Evolutionary conservation across 305 asterid species (phyloP), one percentile per base, ranked within the genome.

Genomic region (Stenogyne calaminthoides): DNA sequence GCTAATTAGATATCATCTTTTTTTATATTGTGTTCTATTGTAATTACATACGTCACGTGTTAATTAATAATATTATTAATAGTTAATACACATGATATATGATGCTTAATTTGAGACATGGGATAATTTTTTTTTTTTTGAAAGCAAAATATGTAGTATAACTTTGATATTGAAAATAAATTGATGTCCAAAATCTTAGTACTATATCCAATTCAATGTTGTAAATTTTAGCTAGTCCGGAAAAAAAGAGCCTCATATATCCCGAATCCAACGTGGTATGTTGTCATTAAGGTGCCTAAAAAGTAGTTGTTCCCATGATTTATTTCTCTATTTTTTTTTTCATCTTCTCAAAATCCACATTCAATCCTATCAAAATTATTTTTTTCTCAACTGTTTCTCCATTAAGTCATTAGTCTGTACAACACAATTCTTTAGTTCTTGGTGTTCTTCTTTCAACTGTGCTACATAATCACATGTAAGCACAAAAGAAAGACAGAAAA

Each of bases 221-320:
- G 44, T 39, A 39, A n/a, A 49, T 5, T 49, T 49, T 49, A 49
- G 56, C 10, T 49, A 49, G 70, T 68, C 64, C 84, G 78, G 25
- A 80, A 64, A 73, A 58, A 20, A 52, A 76, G 88, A 85, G 65
- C 77, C 36, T 3, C 36, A 32, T 32, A 32, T 5, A 32, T 32
- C 36, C 36, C 16, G 56, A 74, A 19, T 64, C 69, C 77, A 56
- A 80, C 81, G 82, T 84, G 81, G 75, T 75, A 74, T 79, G 47
- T 74, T 77, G 85, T 77, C 78, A 74, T 82, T 75, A 63, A 82
- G 73, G 40, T 70, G 72, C 77, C 73, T 46, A 64, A 72, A 75
- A 84, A 84, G 86, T 84, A 82, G 88, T 84, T 77, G 86, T 67
- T 74, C 70, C 81, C 88, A 82, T 81, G 84, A 78, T 76, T 74